Percentiles rank a stretch among this genome's conserved stretches.
These are phyloP conservation scores for Singerocomus inundabilis DNA, from an alignment of 1,284 basidiomycete species.

Conservation along the genomic window DNA sequence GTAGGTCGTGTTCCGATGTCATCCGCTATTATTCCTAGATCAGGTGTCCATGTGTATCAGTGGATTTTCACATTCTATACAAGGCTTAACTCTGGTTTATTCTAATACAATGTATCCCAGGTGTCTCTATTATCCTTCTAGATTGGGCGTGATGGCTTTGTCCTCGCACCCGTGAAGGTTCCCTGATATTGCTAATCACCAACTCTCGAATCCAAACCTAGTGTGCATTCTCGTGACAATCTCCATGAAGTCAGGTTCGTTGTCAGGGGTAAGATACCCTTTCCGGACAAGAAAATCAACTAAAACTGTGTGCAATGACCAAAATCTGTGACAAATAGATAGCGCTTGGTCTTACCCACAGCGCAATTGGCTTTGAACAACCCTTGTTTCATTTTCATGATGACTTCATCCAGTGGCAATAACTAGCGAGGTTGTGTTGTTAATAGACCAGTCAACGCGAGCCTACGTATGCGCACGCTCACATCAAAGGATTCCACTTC, in stretches of 20 bases:
- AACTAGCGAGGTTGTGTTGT: conserved; percentile 43
- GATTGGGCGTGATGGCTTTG: no score
- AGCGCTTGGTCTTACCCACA: conserved; percentile 46
- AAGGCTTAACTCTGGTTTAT: neutral
- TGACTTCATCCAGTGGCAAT: conserved; percentile 43
- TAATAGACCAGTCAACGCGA: neutral
- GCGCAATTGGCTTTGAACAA: no score
- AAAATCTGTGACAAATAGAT: neutral
- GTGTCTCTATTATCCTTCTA: no score
- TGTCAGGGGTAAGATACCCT: conserved; percentile 56
- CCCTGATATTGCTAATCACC: no score
- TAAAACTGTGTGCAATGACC: conserved; percentile 51
- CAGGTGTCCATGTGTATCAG: neutral
- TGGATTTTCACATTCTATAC: neutral
- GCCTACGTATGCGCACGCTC: conserved; percentile 6
- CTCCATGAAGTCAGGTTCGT: conserved; percentile 70
- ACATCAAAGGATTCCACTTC: conserved; percentile 93
- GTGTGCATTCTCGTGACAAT: conserved; percentile 68
- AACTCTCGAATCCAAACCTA: neutral
- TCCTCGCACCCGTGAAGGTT: no score
- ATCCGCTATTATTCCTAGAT: neutral
- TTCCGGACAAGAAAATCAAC: conserved; percentile 83
- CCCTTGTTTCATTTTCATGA: no score
- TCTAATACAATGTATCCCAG: neutral
- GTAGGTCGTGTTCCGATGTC: no score